These are phyloP conservation scores for Fraxinus ornus DNA, from an alignment of 305 asterid genomes.

Conservation along the genomic window DNA sequence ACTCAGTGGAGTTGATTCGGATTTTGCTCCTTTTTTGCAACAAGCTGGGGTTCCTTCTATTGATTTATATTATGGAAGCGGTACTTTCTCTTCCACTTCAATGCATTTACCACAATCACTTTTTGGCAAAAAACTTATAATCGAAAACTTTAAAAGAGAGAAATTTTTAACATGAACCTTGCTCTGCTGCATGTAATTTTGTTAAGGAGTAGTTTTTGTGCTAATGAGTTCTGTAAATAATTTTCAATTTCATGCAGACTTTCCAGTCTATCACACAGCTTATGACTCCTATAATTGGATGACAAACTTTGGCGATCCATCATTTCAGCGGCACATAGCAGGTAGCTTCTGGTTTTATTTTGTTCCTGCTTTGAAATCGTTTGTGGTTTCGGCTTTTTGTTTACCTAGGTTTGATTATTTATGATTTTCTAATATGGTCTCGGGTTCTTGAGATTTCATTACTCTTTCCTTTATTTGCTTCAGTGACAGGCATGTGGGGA, in stretches of 20 bases:
- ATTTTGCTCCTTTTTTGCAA: slow-evolving; percentile 88
- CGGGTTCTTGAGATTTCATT: not conserved
- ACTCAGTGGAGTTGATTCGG: slow-evolving; percentile 89
- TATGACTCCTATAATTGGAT: slow-evolving; percentile 93
- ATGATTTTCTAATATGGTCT: not conserved
- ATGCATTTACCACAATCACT: slow-evolving; percentile 7
- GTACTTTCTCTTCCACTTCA: slow-evolving; percentile 35
- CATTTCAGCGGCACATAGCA: slow-evolving; percentile 79
- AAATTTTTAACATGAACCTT: slow-evolving; percentile 4
- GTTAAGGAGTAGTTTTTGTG: slow-evolving; percentile 12
- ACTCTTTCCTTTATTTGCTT: slow-evolving; percentile 16
- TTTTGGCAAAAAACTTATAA: not conserved
- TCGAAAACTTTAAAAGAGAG: not conserved
- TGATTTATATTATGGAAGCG: slow-evolving; percentile 82
- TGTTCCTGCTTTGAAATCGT: not conserved
- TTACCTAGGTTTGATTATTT: not conserved
- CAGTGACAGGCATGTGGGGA: slow-evolving; percentile 90
- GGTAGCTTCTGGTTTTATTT: slow-evolving; percentile 38
- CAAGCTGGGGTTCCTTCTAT: slow-evolving; percentile 85
- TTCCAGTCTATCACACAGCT: slow-evolving; percentile 96
- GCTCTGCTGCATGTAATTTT: not conserved
- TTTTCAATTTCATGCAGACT: slow-evolving; percentile 52
- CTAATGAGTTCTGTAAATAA: slow-evolving; percentile 13
- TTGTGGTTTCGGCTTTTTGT: not conserved
- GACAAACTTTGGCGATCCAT: slow-evolving; percentile 74